Evolutionary conservation across 805 yeast genomes (phyloP), one percentile per base, ranked within the genome.

Genomic region (Candida rishiriensis): DNA sequence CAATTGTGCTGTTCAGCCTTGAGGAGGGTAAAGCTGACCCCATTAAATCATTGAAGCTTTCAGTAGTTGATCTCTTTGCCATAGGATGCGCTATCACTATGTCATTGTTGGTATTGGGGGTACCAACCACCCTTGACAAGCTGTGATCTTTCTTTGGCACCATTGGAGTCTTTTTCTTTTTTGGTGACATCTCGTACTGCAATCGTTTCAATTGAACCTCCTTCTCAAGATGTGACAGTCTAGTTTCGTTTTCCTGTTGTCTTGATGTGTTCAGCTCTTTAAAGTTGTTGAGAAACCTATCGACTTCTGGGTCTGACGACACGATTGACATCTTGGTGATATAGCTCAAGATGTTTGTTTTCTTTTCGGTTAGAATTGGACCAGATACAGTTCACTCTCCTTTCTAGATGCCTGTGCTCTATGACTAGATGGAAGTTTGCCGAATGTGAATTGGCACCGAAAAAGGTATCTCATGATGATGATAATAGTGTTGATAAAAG

Each of bases 121-220:
- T 14, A 6, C 16, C 5, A n/a, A 32, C 29, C 29, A 50, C 7
- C 11, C 34, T 34, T 13, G 46, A 39, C 8, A 60, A 38, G 5
- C 35, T 37, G 2, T 36, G 29, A 14, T 49, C 55, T 44, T 62
- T 62, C 46, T 42, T 51, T 7, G 66, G 66, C 4, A 59, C 57
- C 7, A 58, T 33, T 4, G 64, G 64, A 2, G 59, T 57, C 11
- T 55, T 62, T 41, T 54, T 59, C 44, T 53, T 42, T 29, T 47
- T 45, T 3, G 60, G 57, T 4, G 57, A 55, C 15, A 14, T 26
- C 28, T 52, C 53, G 39, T 57, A 57, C 31, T 44, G 45, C 21
- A 37, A 37, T 34, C 60, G 44, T 34, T 46, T 51, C 37, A 39
- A 21, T 36, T 53, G 51, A 14, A 57, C 55, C 43, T 57, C 56